Evolutionary conservation across 179 eudicot species (phyloP), one percentile per base, ranked within the genome.

Genomic region (Sideroxylon spinosum): DNA sequence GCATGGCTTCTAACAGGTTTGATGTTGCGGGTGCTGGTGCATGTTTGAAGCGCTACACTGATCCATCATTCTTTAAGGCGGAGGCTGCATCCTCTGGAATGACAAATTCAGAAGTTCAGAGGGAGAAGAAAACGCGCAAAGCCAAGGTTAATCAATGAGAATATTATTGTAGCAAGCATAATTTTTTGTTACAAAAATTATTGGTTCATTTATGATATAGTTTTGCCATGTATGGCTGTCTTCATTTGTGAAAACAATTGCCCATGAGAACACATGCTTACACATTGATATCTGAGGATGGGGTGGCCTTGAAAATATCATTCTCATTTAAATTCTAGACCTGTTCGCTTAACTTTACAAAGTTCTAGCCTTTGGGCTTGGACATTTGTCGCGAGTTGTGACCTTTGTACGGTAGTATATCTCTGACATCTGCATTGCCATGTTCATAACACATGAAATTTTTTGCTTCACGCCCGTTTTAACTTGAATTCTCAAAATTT

Each of bases 21-120:
- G 99, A 96, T 86, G 94, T 94, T 82, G 99, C 92, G 55, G 99
- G 99, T 76, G 94, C 97, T 79, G 99, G 99, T 73, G 90, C 99
- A 26, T 96, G 98, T 86, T 88, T 96, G 82, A 96, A 94, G 81
- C 97, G 99, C 69, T 96, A 91, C 87, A 88, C 98, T 17, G 97
- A 96, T 82, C 99, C 99, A 26, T 94, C 99, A 72, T 96, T 88
- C 82, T 93, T 86, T 78, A 93, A 91, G 85, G 83, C 80, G 44
- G 98, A 88, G 79, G 73, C 89, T 9, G 53, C 88, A 53, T 79
- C 84, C 28, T 82, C 80, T 71, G 84, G 70, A 75, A 84, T 84
- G 84, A 86, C 84, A 80, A 86, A 82, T 67, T 71, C 87, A 61
- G 97, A 93, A 78, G 88, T 85, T 55, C 97, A 84, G 56, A 88